Conservation (phyloP, 2,329 filamentous ascomycete genomes). For the Aspergillus ochraceus region DNA sequence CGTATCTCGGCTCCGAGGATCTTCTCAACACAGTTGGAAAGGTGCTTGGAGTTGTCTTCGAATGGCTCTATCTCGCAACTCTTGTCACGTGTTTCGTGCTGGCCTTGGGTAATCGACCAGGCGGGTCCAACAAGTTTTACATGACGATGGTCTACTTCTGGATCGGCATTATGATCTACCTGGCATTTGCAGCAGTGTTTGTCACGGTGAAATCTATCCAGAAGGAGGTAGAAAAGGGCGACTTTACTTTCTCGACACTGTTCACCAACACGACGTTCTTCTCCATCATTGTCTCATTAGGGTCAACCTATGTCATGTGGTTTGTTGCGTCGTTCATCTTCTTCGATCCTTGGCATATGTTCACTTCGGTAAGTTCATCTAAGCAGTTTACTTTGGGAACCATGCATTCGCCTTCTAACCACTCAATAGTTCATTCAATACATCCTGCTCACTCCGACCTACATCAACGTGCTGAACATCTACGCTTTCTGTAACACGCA, state of each 20-base stretch:
- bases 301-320: slow-evolving; percentile 92
- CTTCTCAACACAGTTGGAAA: slow-evolving; percentile 76
- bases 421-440: slow-evolving; percentile 76
- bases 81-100: slow-evolving; percentile 94
- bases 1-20: slow-evolving; percentile 68
- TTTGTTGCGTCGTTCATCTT: slow-evolving; percentile 88
- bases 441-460: slow-evolving; percentile 89
- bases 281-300: slow-evolving; percentile 86
- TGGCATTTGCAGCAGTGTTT: slow-evolving; percentile 92
- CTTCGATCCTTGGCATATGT: slow-evolving; percentile 99
- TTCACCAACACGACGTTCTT: slow-evolving; percentile 90
- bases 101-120: slow-evolving; percentile 88
- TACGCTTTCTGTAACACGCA: slow-evolving; percentile 99
- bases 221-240: slow-evolving; percentile 59
- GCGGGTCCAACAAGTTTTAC: slow-evolving; percentile 91
- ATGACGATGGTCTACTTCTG: slow-evolving; percentile 99
- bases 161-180: slow-evolving; percentile 90
- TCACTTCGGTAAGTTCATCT: slow-evolving; percentile 63
- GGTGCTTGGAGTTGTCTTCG: slow-evolving; percentile 84
- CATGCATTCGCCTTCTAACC: slow-evolving; percentile 1
- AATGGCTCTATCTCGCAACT: slow-evolving; percentile 92
- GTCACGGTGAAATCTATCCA: slow-evolving; percentile 88
- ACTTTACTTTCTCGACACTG: slow-evolving; percentile 70
- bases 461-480: slow-evolving; percentile 98
- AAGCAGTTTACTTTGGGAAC: too few species aligned